A percentile compares a stretch with the other conserved stretches of the same genome.
Conservation (phyloP, 1,284 basidiomycete species). For the Irpex sp. region DNA sequence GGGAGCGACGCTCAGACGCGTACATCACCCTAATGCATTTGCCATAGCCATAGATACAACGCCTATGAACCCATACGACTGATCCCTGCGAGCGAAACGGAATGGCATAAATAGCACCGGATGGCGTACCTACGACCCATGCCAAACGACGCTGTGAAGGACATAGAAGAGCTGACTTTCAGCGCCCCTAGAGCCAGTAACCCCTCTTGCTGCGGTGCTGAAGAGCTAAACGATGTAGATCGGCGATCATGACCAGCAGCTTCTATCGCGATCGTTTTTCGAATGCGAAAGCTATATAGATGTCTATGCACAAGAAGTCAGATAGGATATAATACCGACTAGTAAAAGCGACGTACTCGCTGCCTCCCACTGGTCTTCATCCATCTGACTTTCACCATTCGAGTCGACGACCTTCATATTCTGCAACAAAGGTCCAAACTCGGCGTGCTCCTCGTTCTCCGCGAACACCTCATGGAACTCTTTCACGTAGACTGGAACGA, state of each 20-base stretch:
- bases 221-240: no score
- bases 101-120: neutral
- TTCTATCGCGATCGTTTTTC: constrained; percentile 46
- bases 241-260: neutral
- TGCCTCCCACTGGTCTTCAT: constrained; percentile 93
- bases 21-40: neutral
- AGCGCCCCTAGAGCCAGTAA: no score
- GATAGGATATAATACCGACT: neutral
- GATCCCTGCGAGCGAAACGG: neutral
- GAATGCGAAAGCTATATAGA: constrained; percentile 84
- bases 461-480: constrained; percentile 87
- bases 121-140: neutral
- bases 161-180: no score
- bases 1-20: neutral
- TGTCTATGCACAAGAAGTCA: constrained; percentile 43
- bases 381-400: constrained; percentile 85
- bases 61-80: neutral
- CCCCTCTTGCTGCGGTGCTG: no score
- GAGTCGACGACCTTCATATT: constrained; percentile 87
- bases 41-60: neutral
- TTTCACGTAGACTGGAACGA: constrained; percentile 76
- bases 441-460: constrained; percentile 71
- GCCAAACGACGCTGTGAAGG: neutral
- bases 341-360: constrained; percentile 66
- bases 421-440: constrained; percentile 76